Evolutionary conservation across 2,329 filamentous ascomycete species (phyloP).

Genomic region (Phyllosticta ampelicida): DNA sequence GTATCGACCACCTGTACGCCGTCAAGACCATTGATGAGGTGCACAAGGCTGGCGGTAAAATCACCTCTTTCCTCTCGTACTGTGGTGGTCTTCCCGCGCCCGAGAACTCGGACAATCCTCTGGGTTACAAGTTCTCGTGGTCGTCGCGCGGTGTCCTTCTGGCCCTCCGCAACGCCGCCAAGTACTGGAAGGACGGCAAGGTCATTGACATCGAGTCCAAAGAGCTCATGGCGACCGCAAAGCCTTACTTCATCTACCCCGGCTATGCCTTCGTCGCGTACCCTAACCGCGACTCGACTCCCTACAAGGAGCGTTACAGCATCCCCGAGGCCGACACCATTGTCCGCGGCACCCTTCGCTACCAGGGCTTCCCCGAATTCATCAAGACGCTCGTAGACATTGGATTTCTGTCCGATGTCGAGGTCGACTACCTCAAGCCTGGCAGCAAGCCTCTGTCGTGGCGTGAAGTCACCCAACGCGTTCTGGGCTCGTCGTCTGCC

Average conservation of each 20-base stretch:
- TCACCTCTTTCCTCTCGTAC: conserved; percentile 70
- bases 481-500: conserved; percentile 58
- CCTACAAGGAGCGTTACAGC: conserved; percentile 78
- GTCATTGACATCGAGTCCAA: conserved; percentile 44
- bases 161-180: conserved; percentile 76
- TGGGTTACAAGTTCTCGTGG: conserved; percentile 85
- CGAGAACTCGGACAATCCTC: conserved; percentile 74
- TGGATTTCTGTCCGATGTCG: conserved; percentile 70
- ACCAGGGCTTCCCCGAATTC: conserved; percentile 84
- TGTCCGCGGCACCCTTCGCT: conserved; percentile 73
- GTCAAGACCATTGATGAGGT: conserved; percentile 81
- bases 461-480: conserved; percentile 73
- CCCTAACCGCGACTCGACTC: conserved; percentile 81
- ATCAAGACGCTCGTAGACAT: conserved; percentile 79
- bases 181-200: conserved; percentile 70
- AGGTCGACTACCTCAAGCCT: conserved; percentile 51
- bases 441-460: conserved; percentile 51
- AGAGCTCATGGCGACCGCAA: conserved; percentile 76
- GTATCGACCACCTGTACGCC: conserved; percentile 68
- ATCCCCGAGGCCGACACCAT: conserved; percentile 89
- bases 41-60: conserved; percentile 79
- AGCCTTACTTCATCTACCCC: conserved; percentile 84
- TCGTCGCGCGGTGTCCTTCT: conserved; percentile 74
- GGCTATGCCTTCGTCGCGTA: conserved; percentile 87
- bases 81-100: conserved; percentile 63